These are phyloP conservation scores for Mortierella antarctica DNA, from an alignment of 192 early-diverging fungal species.

Conservation along the genomic window DNA sequence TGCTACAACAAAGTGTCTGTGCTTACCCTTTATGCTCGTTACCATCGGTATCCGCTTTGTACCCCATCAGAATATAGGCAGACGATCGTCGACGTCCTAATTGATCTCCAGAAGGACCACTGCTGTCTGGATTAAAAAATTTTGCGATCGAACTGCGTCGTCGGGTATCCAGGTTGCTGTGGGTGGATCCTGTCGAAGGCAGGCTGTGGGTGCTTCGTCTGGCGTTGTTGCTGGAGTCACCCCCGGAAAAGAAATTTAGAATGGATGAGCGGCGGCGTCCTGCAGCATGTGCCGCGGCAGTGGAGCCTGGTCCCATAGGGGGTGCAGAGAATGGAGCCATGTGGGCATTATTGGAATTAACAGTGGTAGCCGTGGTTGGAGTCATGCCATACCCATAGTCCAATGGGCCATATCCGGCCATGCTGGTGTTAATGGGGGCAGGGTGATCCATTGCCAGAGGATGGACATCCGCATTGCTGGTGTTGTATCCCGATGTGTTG, in stretches of 20 bases:
- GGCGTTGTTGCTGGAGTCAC: neutral
- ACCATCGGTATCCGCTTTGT: constrained; percentile 3
- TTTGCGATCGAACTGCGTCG: constrained; percentile 1
- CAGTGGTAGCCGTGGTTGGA: neutral
- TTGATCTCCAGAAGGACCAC: neutral
- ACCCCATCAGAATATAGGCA: constrained; percentile 1
- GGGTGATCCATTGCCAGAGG: neutral
- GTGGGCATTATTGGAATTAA: neutral
- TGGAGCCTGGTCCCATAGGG: neutral
- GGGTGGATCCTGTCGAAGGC: neutral
- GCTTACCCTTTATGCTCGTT: constrained; percentile 18
- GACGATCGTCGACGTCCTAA: constrained; percentile 24
- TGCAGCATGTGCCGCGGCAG: no score
- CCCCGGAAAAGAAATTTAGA: neutral
- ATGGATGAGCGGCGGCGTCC: constrained; percentile 4
- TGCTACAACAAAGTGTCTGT: neutral
- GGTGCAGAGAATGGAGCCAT: constrained; percentile 17
- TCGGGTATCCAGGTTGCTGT: neutral
- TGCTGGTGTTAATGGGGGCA: neutral
- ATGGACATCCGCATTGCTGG: neutral
- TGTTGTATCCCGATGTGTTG: neutral
- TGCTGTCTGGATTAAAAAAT: neutral
- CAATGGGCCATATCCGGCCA: constrained; percentile 11
- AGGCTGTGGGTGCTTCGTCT: neutral
- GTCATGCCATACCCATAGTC: constrained; percentile 14